Percentiles rank a stretch among this genome's conserved stretches.
These are phyloP conservation scores for Glomus cerebriforme DNA, from an alignment of 192 early-diverging fungal species.

Conservation along the genomic window DNA sequence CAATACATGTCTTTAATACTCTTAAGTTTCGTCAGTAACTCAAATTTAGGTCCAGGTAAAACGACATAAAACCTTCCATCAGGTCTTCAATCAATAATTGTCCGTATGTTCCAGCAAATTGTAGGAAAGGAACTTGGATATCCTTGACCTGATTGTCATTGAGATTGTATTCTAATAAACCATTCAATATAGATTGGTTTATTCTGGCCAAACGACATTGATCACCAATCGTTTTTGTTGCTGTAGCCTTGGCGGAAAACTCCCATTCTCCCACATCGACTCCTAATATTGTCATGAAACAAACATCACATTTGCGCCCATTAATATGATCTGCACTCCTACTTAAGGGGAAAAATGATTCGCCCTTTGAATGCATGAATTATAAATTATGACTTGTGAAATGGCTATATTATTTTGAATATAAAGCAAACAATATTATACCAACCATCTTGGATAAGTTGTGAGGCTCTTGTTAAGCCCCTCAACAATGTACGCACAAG, in stretches of 20 bases:
- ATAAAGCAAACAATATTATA: slow-evolving; percentile 19
- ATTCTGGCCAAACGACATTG: neutral
- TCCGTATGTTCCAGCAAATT: slow-evolving; percentile 30
- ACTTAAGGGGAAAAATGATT: slow-evolving; percentile 28
- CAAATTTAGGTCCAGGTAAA: slow-evolving; percentile 30
- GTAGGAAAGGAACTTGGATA: slow-evolving; percentile 33
- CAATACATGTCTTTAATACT: slow-evolving; percentile 13
- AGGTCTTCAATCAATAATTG: slow-evolving; percentile 30
- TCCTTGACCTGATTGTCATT: slow-evolving; percentile 25
- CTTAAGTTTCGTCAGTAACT: slow-evolving; percentile 16
- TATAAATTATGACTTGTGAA: slow-evolving; percentile 25
- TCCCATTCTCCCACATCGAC: slow-evolving; percentile 31
- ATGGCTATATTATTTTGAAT: slow-evolving; percentile 7
- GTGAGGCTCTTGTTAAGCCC: slow-evolving; percentile 1
- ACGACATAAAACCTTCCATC: slow-evolving; percentile 27
- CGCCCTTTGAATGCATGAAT: slow-evolving; percentile 25
- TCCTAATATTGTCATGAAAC: slow-evolving; percentile 24
- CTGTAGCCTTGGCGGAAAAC: slow-evolving; percentile 10
- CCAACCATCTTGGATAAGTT: slow-evolving; percentile 35
- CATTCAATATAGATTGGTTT: slow-evolving; percentile 36
- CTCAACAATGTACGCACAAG: slow-evolving; percentile 32
- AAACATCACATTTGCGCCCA: slow-evolving; percentile 21
- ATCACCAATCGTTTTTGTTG: slow-evolving; percentile 18
- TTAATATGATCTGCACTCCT: slow-evolving; percentile 1
- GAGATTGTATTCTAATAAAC: slow-evolving; percentile 22